phyloP scores from a whole-genome alignment of 1,284 basidiomycete genomes.

The Cutaneotrichosporon cavernicola region DNA sequence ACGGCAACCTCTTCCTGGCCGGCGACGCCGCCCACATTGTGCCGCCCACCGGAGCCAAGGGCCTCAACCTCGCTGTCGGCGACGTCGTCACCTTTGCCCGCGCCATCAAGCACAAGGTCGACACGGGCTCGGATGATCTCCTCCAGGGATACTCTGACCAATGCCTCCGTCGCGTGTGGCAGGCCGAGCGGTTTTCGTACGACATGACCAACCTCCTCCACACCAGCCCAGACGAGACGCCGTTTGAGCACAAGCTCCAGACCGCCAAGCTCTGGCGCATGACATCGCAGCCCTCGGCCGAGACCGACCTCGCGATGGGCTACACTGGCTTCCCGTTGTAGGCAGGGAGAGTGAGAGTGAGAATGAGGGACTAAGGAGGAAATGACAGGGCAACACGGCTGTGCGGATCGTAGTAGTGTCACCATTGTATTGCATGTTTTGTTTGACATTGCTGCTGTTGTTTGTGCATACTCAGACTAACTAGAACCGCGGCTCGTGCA shows the following conservation, averaged over 20 bases:
- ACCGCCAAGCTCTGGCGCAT: constrained; percentile 23
- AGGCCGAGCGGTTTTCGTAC: constrained; percentile 30
- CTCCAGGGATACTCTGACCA: constrained; percentile 24
- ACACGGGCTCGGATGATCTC: constrained; percentile 20
- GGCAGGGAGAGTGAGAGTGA: neutral
- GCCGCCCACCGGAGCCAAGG: constrained; percentile 27
- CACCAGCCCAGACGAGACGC: constrained; percentile 18
- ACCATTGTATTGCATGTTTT: constrained; percentile 10
- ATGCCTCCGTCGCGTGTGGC: constrained; percentile 26
- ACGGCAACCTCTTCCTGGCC: constrained; percentile 26
- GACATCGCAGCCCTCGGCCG: constrained; percentile 16
- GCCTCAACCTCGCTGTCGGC: constrained; percentile 27
- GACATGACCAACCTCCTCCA: constrained; percentile 30
- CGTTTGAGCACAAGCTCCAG: constrained; percentile 27
- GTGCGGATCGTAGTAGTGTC: neutral
- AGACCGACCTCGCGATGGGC: constrained; percentile 22
- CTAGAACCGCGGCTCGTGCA: neutral
- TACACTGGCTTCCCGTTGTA: constrained; percentile 30
- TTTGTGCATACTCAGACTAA: neutral
- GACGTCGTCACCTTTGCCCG: constrained; percentile 27
- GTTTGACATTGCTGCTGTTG: neutral
- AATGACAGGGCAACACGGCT: neutral
- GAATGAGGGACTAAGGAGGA: neutral
- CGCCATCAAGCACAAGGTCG: constrained; percentile 26
- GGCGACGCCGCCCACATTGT: constrained; percentile 30